These are phyloP conservation scores for Phytophthora litchii DNA, from an alignment of 352 stramenopile species.

Conservation along the genomic window DNA sequence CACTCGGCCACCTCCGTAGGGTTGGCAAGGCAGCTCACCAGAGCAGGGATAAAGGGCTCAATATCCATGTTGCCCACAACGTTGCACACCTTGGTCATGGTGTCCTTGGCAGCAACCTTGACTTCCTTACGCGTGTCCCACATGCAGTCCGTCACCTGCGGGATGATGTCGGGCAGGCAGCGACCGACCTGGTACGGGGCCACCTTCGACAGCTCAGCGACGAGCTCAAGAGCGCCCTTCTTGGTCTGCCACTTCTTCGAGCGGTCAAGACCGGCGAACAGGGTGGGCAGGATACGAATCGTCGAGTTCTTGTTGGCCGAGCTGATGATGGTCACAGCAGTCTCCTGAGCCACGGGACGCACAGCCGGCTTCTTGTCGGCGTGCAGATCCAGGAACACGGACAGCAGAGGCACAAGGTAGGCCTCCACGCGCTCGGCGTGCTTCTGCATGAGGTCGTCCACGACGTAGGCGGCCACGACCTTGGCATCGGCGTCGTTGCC, in stretches of 20 bases:
- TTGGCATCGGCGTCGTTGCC: constrained; percentile 69
- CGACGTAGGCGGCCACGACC: constrained; percentile 72
- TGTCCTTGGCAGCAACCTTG: constrained; percentile 93
- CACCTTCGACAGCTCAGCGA: constrained; percentile 91
- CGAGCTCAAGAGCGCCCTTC: constrained; percentile 94
- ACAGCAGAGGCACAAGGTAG: constrained; percentile 75
- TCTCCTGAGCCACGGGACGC: constrained; percentile 70
- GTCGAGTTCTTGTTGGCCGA: constrained; percentile 88
- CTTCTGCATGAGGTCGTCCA: constrained; percentile 89
- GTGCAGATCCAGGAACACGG: constrained; percentile 77
- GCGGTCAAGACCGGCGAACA: constrained; percentile 92
- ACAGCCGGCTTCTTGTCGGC: constrained; percentile 86
- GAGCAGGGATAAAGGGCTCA: constrained; percentile 98
- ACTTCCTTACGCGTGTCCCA: constrained; percentile 99
- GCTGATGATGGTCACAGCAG: constrained; percentile 81
- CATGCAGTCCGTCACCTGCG: constrained; percentile 97
- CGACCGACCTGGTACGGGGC: constrained; percentile 95
- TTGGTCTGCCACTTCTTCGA: constrained; percentile 97
- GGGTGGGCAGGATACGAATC: constrained; percentile 86
- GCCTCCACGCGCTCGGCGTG: constrained; percentile 79
- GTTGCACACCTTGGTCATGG: constrained; percentile 95
- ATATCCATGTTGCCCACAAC: constrained; percentile 99
- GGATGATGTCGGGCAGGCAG: constrained; percentile 97
- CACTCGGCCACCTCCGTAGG: constrained; percentile 97
- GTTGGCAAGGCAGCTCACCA: constrained; percentile 97